Evolutionary conservation across 495 filamentous ascomycete genomes (phyloP), one percentile per base, ranked within the genome.

Genomic region (Bathelium albidoporum): DNA sequence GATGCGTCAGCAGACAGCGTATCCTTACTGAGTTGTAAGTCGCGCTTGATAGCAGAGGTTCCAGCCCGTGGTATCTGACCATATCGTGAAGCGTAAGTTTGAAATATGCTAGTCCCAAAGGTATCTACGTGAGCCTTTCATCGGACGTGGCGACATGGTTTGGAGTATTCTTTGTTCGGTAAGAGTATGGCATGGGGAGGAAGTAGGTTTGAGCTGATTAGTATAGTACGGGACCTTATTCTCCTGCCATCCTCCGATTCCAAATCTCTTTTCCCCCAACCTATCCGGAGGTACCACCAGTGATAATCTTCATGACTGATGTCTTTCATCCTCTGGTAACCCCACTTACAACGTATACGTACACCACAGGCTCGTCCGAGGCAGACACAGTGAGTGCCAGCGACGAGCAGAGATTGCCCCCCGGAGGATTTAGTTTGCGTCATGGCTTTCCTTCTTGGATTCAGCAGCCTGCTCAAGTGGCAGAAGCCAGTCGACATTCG

Each of bases 311-410:
- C 73, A 79, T 83, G 31, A 94, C 88, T 49, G 93, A 97, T 67
- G 85, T 97, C 60, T 98, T 96, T 73, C 93, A 98, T 74, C 94
- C 93, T 14, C 81, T 98, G 29, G 85, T 97, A 69, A 88, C 91
- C 1, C 90, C 93, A 22, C 79, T 93, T 16, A 96, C 90, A 5
- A 95, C 90, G 1, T 90, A 95, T 73, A 92, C 90, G 64, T 94
- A 93, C 76, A 87, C 89, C 55, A 90, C 89, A 26, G 83, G 86
- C 64, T 81, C 86, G 4, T 79, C 86, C 32, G 80, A 83, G 60
- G 84, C 77, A 29, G 88, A 87, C 31, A 89, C 89, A 0, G 86
- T 89, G 45, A 91, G 88, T 71, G 88, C 89, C 14, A 85, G 85
- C 10, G 90, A 95, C 70, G 87, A 88, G 18, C 87, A 93, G 69